Percentiles rank a stretch among this genome's conserved stretches.
These are phyloP conservation scores for Setaria italica DNA, from an alignment of 202 grass and related monocot genomes.

Conservation along the genomic window DNA sequence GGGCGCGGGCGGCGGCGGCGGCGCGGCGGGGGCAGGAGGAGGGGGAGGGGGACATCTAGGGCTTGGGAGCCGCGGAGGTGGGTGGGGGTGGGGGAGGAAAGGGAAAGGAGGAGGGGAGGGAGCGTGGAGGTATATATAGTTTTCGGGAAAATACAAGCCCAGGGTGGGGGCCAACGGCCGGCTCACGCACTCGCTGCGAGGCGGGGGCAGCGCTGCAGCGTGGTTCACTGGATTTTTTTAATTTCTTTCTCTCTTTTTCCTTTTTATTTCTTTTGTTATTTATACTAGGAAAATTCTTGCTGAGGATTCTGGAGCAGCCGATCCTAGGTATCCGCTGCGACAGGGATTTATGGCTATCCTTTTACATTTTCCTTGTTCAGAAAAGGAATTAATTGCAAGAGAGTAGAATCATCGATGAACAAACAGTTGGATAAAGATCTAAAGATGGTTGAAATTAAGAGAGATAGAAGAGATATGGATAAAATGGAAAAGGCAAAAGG, in stretches of 20 bases:
- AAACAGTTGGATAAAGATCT: background rate
- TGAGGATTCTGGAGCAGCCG: background rate
- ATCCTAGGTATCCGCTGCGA: conserved; percentile 18
- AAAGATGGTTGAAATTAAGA: background rate
- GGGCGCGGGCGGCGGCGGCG: conserved; percentile 5
- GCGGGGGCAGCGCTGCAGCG: background rate
- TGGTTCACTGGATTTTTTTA: background rate
- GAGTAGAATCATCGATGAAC: background rate
- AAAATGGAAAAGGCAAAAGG: background rate
- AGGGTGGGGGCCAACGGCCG: conserved; percentile 33
- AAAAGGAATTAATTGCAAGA: background rate
- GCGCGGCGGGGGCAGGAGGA: conserved; percentile 23
- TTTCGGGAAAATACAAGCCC: conserved; percentile 94
- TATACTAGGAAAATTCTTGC: background rate
- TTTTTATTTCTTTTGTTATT: background rate
- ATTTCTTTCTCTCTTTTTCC: background rate
- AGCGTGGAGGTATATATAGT: conserved; percentile 91
- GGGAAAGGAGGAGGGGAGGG: conserved; percentile 50
- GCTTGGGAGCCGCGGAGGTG: conserved; percentile 44
- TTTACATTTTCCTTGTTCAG: background rate
- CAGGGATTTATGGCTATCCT: background rate
- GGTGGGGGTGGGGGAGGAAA: conserved; percentile 62
- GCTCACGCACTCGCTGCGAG: conserved; percentile 47
- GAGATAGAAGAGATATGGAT: background rate
- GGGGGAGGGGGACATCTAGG: conserved; percentile 51